A percentile compares a stretch with the other conserved stretches of the same genome.
Conservation (phyloP, 179 eudicot species). For the Pouteria campechiana region DNA sequence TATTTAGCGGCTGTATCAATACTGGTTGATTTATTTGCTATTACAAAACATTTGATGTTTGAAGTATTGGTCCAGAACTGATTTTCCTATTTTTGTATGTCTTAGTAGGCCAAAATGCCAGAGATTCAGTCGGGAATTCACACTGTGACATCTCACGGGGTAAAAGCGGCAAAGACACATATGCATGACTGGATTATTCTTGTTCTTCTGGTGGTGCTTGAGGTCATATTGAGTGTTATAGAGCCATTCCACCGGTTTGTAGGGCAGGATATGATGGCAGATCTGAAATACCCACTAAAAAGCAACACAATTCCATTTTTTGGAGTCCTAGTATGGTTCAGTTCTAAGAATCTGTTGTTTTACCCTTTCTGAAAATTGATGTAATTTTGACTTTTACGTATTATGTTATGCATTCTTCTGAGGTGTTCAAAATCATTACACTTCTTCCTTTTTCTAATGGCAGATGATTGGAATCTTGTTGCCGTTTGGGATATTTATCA, state of each 20-base stretch:
- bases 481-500: constrained; percentile 54
- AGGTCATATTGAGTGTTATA: constrained; percentile 55
- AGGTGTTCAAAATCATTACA: neutral
- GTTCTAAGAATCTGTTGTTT: neutral
- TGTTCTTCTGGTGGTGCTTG: constrained; percentile 58
- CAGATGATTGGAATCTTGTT: constrained; percentile 63
- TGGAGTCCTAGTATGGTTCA: constrained; percentile 50
- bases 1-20: too few relatives aligned
- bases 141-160: constrained; percentile 78
- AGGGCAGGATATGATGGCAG: constrained; percentile 82
- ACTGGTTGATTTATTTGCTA: too few relatives aligned
- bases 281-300: constrained; percentile 71
- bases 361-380: neutral
- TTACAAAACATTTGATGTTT: too few relatives aligned
- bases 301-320: constrained; percentile 74
- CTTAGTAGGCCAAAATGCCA: constrained; percentile 64
- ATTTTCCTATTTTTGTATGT: too few relatives aligned
- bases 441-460: constrained; percentile 3
- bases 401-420: neutral
- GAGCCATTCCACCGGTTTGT: constrained; percentile 95
- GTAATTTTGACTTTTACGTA: neutral
- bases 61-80: too few relatives aligned
- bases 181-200: constrained; percentile 92
- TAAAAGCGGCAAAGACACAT: constrained; percentile 67
- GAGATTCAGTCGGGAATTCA: constrained; percentile 66